These are phyloP conservation scores for Ganoderma lingzhi DNA, from an alignment of 1,284 basidiomycete species.

Conservation along the genomic window DNA sequence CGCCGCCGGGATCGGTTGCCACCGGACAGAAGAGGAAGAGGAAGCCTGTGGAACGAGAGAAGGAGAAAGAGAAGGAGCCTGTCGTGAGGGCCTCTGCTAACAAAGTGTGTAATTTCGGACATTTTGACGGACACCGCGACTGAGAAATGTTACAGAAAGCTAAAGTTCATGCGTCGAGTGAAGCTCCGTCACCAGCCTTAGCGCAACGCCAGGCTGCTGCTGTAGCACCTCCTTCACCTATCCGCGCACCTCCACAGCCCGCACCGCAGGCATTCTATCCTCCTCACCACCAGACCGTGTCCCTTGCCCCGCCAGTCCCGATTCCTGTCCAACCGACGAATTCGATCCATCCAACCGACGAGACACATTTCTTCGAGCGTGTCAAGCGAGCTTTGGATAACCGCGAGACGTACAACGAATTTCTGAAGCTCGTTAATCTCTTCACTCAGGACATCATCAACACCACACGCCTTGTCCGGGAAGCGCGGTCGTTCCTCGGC, in stretches of 20 bases:
- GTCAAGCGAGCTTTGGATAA: slow-evolving; percentile 91
- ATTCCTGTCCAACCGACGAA: slow-evolving; percentile 41
- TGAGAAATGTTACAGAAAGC: slow-evolving; percentile 32
- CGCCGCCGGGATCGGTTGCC: slow-evolving; percentile 35
- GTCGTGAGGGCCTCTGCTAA: slow-evolving; percentile 38
- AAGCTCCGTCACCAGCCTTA: slow-evolving; percentile 38
- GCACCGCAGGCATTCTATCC: slow-evolving; percentile 29
- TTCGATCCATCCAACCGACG: slow-evolving; percentile 62
- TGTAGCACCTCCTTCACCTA: slow-evolving; percentile 36
- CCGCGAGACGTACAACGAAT: slow-evolving; percentile 93
- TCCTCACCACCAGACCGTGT: slow-evolving; percentile 38
- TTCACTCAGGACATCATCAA: slow-evolving; percentile 97
- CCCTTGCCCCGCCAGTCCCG: slow-evolving; percentile 37
- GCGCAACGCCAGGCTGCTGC: slow-evolving; percentile 36
- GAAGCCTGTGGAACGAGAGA: slow-evolving; percentile 51
- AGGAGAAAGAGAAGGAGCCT: slow-evolving; percentile 45
- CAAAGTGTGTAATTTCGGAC: slow-evolving; percentile 39
- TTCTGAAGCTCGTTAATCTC: slow-evolving; percentile 94
- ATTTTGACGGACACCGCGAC: background rate
- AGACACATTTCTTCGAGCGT: slow-evolving; percentile 92
- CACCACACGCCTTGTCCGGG: slow-evolving; percentile 79
- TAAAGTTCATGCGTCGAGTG: slow-evolving; percentile 39
- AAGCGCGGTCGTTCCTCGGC: slow-evolving; percentile 70
- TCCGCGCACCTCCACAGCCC: slow-evolving; percentile 32
- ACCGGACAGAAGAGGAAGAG: slow-evolving; percentile 72